Base-by-base conservation (phyloP, 2,329 filamentous ascomycete genomes). In the Monosporascus ibericus region DNA sequence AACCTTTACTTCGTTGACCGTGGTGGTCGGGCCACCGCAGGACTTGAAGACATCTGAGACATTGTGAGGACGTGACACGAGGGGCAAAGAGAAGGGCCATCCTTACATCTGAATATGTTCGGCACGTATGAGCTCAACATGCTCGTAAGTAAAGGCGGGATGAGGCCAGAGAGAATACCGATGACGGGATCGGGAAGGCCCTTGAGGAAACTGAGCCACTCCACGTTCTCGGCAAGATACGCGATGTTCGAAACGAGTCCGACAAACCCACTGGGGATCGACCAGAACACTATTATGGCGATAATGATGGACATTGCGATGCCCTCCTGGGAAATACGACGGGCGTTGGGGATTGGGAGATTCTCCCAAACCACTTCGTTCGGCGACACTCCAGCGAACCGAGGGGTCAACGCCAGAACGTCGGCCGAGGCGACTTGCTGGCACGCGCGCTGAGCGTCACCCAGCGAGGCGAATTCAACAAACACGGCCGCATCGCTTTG, bases 291-390 rank as follows among this genome's bases (percentile, higher is more conserved):
- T 65, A 97, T 87, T 48, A 90, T 76, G 5, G 79, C 82, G 5
- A 81, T 75, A 47, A 96, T 84, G 52, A 89, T 81, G 20, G 75
- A 80, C 51, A 86, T 77, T 14, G 80, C 81, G 60, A 90, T 82
- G 20, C 79, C 79, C 44, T 65, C 59, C 52, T 60, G 49, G 0
- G 63, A 67, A 6, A 67, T 51, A 36, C 66, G 59, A n/a, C 57
- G 58, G 38, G 61, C 57, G 17, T 63, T 61, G 18, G 71, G 69
- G 52, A 80, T 75, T 15, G 72, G 68, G 48, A 97, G 73, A 56
- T 92, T 95, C 48, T 79, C 78, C 94, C 94, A 99, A 58, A 96
- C 84, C 48, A 97, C 76, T 64, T 97, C 92, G 5, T 76, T 75
- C 0, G 92, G 92, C 50, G 81, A 82, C 49, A 96, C 77, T 46